phyloP scores from a whole-genome alignment of 805 yeast species.

The Wickerhamiella parazyma region DNA sequence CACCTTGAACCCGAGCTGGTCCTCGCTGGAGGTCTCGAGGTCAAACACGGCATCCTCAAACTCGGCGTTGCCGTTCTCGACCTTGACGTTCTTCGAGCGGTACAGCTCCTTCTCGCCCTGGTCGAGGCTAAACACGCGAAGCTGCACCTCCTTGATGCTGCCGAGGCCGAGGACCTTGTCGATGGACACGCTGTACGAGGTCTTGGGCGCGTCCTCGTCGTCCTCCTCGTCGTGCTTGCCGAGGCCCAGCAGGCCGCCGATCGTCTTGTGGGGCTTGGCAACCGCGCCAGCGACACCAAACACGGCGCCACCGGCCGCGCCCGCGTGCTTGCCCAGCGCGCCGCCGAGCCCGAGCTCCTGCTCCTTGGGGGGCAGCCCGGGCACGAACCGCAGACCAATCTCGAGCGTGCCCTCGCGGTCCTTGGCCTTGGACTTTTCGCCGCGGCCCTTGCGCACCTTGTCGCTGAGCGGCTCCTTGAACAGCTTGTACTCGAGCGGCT shows the following conservation, averaged over 20 bases:
- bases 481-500: slow-evolving; percentile 41
- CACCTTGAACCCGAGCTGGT: slow-evolving; percentile 45
- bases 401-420: slow-evolving; percentile 50
- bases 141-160: slow-evolving; percentile 27
- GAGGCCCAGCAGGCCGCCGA: slow-evolving; percentile 32
- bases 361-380: slow-evolving; percentile 30
- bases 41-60: slow-evolving; percentile 40
- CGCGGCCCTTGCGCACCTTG: slow-evolving; percentile 28
- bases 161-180: slow-evolving; percentile 18
- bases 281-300: slow-evolving; percentile 35
- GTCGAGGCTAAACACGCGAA: slow-evolving; percentile 32
- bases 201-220: slow-evolving; percentile 12
- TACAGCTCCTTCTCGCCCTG: slow-evolving; percentile 38
- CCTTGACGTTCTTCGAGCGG: slow-evolving; percentile 49
- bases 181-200: slow-evolving; percentile 13
- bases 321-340: slow-evolving; percentile 15
- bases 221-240: slow-evolving; percentile 10
- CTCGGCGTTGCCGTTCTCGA: slow-evolving; percentile 30
- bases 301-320: slow-evolving; percentile 38
- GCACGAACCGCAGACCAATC: slow-evolving; percentile 49
- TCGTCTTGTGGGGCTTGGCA: slow-evolving; percentile 26
- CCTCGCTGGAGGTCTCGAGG: slow-evolving; percentile 53
- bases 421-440: slow-evolving; percentile 32
- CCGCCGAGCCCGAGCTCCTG: slow-evolving; percentile 17
- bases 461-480: slow-evolving; percentile 37